Percentiles rank a stretch among this genome's conserved stretches.
Conservation (phyloP, 371 early-diverging fungal species). For the Mortierella sp. region DNA sequence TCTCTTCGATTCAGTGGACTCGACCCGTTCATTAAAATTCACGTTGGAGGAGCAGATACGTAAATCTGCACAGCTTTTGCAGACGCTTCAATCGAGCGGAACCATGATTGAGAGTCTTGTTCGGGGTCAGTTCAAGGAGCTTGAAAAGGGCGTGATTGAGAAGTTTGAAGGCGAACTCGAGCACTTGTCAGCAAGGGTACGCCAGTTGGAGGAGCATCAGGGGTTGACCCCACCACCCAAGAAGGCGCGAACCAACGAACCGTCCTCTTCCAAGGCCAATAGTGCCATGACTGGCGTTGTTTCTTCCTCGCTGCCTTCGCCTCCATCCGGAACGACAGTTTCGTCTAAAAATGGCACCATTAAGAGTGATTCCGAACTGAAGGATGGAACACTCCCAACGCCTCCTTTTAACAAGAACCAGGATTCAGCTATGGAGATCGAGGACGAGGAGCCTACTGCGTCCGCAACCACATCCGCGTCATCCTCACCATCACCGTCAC, state of each 20-base stretch:
- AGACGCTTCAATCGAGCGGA: conserved; percentile 78
- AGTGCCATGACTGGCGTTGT: conserved; percentile 25
- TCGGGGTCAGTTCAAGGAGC: conserved; percentile 78
- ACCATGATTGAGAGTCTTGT: conserved; percentile 83
- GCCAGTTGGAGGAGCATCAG: conserved; percentile 37
- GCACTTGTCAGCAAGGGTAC: conserved; percentile 29
- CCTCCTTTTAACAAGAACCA: conserved; percentile 51
- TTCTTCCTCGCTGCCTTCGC: conserved; percentile 26
- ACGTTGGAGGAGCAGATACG: conserved; percentile 84
- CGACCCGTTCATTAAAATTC: conserved; percentile 64
- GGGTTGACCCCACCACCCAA: conserved; percentile 41
- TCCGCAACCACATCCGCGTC: conserved; percentile 14
- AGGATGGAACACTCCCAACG: conserved; percentile 51
- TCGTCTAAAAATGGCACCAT: neutral
- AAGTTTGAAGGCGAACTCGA: conserved; percentile 47
- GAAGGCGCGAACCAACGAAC: conserved; percentile 7
- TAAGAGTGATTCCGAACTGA: conserved; percentile 10
- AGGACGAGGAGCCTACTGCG: conserved; percentile 28
- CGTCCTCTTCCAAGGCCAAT: neutral
- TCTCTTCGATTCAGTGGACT: conserved; percentile 70
- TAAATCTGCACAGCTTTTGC: conserved; percentile 77
- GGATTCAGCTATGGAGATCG: conserved; percentile 49
- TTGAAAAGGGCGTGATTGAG: conserved; percentile 69
- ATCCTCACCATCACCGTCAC: conserved; percentile 10
- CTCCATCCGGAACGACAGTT: conserved; percentile 15